phyloP scores from a whole-genome alignment of 2,329 filamentous ascomycete genomes.

The Rutstroemia sp. region DNA sequence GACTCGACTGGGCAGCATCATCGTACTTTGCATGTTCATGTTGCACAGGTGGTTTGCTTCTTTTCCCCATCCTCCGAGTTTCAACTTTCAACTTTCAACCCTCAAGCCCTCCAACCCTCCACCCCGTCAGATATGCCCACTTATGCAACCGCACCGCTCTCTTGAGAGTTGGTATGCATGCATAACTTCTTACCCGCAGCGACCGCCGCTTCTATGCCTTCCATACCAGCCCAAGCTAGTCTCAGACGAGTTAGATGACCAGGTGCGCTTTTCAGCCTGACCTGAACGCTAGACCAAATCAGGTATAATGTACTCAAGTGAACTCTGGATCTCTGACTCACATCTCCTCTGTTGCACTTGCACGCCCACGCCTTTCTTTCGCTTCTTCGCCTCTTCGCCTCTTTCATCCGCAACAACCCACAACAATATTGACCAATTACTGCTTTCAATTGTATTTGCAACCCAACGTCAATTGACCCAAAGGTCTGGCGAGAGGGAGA shows the following conservation, averaged over 20 bases:
- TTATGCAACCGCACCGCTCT: not conserved
- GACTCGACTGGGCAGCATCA: too few species aligned
- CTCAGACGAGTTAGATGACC: not conserved
- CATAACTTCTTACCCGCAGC: not conserved
- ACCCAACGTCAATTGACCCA: slow-evolving; percentile 1
- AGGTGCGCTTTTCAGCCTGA: not conserved
- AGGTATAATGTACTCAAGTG: not conserved
- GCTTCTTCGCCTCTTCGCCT: not conserved
- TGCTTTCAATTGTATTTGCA: not conserved
- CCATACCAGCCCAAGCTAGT: not conserved
- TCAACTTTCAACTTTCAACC: not conserved
- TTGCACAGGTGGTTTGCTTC: not conserved
- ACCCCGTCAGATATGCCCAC: not conserved
- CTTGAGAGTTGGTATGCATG: not conserved
- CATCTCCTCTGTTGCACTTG: not conserved
- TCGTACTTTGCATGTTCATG: too few species aligned
- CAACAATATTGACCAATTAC: slow-evolving; percentile 5
- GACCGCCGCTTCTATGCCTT: slow-evolving; percentile 1
- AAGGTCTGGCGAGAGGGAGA: not conserved
- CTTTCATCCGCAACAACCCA: slow-evolving; percentile 4
- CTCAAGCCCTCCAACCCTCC: not conserved
- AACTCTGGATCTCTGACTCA: slow-evolving; percentile 1
- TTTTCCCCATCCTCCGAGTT: not conserved
- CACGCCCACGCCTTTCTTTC: not conserved
- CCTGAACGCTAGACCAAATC: not conserved